Conservation (phyloP, 164 flowering plant genomes). For the Warburgia ugandensis region DNA sequence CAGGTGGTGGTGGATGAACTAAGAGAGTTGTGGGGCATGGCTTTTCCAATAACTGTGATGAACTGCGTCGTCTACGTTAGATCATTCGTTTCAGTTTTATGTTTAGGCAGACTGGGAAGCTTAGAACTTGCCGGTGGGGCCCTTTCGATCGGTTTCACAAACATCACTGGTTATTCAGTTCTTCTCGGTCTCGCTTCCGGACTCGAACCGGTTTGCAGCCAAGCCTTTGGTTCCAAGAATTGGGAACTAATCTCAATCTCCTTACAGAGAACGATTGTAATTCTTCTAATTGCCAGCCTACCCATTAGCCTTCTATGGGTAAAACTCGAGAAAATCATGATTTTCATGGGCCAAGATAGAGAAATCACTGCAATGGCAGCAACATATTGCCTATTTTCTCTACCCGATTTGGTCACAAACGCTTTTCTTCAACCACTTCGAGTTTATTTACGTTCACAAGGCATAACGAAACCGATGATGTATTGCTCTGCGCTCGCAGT, state of each 20-base stretch:
- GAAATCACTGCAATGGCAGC: conserved; percentile 77
- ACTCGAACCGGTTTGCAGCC: conserved; percentile 85
- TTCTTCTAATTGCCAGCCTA: conserved; percentile 49
- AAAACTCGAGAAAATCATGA: conserved; percentile 58
- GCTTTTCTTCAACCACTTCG: conserved; percentile 71
- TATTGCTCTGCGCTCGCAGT: conserved; percentile 73
- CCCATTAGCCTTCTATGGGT: conserved; percentile 78
- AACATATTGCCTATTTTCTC: conserved; percentile 63
- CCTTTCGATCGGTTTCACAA: conserved; percentile 85
- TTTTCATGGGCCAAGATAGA: conserved; percentile 65
- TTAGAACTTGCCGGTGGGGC: conserved; percentile 91
- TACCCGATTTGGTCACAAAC: conserved; percentile 82
- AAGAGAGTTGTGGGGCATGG: conserved; percentile 79
- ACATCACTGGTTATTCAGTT: conserved; percentile 94
- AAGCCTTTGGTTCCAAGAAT: conserved; percentile 73
- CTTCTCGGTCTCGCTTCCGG: conserved; percentile 83
- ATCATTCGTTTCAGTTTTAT: conserved; percentile 68
- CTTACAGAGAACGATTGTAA: conserved; percentile 54
- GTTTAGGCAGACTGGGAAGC: conserved; percentile 77
- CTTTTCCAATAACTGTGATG: conserved; percentile 67
- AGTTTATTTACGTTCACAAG: conserved; percentile 73
- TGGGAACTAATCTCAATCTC: conserved; percentile 63
- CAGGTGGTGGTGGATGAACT: conserved; percentile 59
- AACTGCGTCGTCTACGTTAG: conserved; percentile 62
- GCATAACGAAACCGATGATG: conserved; percentile 82